These are phyloP conservation scores for Aeschynomene evenia DNA, from an alignment of 306 rosid species.

Conservation along the genomic window DNA sequence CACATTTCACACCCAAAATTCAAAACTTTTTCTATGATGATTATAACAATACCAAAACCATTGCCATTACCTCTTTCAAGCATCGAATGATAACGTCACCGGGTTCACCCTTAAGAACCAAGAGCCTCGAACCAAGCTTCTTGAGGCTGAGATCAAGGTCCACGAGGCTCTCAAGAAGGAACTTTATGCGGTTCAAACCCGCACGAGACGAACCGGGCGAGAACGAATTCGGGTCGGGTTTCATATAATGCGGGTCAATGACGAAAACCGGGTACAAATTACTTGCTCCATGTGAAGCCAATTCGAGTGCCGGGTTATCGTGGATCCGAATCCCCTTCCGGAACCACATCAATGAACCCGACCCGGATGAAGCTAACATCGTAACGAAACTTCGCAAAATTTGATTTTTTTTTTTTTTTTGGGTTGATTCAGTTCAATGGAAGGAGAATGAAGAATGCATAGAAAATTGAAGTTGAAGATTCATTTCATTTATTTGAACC, in stretches of 20 bases:
- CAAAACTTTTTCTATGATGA: too few species aligned
- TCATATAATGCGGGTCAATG: conserved; percentile 86
- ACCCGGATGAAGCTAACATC: conserved; percentile 54
- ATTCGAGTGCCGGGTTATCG: conserved; percentile 85
- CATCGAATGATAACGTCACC: conserved; percentile 57
- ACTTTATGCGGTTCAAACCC: conserved; percentile 69
- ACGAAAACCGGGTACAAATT: conserved; percentile 69
- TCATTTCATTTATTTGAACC: too few species aligned
- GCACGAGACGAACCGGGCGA: conserved; percentile 64
- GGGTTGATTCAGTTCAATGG: neutral
- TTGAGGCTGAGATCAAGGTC: conserved; percentile 65
- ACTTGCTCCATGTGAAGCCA: conserved; percentile 43
- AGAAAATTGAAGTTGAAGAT: too few species aligned
- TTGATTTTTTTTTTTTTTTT: neutral
- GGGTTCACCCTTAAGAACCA: conserved; percentile 78
- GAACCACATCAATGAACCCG: conserved; percentile 77
- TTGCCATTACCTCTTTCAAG: conserved; percentile 77
- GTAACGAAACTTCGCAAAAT: neutral
- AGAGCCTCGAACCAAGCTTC: conserved; percentile 72
- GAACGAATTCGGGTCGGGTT: conserved; percentile 56
- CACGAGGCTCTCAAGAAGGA: conserved; percentile 69
- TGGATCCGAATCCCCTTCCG: conserved; percentile 91
- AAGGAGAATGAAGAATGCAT: neutral
- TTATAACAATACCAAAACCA: neutral
- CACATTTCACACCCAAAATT: too few species aligned